Evolutionary conservation across 305 asterid species (phyloP), one percentile per base, ranked within the genome.

Genomic region (Rubia peregrina): DNA sequence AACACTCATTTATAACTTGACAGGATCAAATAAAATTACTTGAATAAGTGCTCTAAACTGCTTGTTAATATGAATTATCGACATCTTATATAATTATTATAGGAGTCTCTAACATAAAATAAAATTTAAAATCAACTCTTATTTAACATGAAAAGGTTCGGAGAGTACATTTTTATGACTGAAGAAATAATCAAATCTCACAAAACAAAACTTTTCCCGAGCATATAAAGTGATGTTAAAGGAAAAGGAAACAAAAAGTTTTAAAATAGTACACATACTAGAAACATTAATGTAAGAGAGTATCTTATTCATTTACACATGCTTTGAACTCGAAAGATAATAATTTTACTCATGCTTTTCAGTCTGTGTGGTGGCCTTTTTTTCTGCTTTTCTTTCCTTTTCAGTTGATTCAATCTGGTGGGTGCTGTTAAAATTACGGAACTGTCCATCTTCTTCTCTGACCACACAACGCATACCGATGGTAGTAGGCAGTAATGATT

Each of bases 371-470:
- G 62, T 10, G 8, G 36, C 33, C 62, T 51, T 21, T 48, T 10
- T 51, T 24, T n/a, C 6, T 49, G 14, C 57, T 49, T 49, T 51
- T 51, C 7, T 51, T 51, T 51, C 59, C 59, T 51, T 51, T 51
- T 51, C 62, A 21, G 36, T 22, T 57, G 62, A 57, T 51, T 57
- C 36, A 21, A 57, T 21, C 36, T 9, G 62, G 33, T 57, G 61
- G 61, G 65, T 61, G 66, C 19, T 19, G 30, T 3, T 73, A 11
- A 1, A 68, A 68, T 67, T 59, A 59, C 77, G 44, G 49, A 10
- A 12, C 40, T 59, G 69, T 42, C 73, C 77, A 30, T 19, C 14
- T n/a, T 19, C 14, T n/a, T 21, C 62, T 38, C 51, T 22, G 53
- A 40, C 73, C 8, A 41, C 41, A 21, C 36, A 63, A 12, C 41